phyloP scores from a whole-genome alignment of 2,329 filamentous ascomycete species.

The Diplocarpon rosae region DNA sequence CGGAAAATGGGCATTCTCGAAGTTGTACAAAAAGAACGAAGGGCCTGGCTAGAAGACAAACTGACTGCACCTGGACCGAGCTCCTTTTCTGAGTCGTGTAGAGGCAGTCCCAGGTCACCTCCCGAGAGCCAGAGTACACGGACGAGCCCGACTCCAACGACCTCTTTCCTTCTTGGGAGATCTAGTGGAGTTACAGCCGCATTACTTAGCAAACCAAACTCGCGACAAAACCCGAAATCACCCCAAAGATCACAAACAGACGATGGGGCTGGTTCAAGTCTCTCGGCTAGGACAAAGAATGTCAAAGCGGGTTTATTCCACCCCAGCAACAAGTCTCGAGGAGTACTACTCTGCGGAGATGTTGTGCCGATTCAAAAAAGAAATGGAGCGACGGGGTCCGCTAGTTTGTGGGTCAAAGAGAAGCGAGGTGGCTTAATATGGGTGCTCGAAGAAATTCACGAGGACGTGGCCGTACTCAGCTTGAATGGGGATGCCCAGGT shows the following conservation, averaged over 20 bases:
- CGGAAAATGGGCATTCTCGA: slow-evolving; percentile 91
- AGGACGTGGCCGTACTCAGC: slow-evolving; percentile 71
- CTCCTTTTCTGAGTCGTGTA: slow-evolving; percentile 21
- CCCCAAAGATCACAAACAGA: slow-evolving; percentile 52
- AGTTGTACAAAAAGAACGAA: slow-evolving; percentile 80
- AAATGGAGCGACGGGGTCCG: slow-evolving; percentile 82
- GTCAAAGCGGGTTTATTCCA: slow-evolving; percentile 44
- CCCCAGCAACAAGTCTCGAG: slow-evolving; percentile 65
- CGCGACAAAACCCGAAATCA: slow-evolving; percentile 40
- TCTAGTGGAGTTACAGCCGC: slow-evolving; percentile 69
- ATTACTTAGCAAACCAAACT: slow-evolving; percentile 62
- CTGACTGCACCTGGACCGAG: slow-evolving; percentile 53
- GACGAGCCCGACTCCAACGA: slow-evolving; percentile 26
- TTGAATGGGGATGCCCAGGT: slow-evolving; percentile 72
- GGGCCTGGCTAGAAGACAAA: slow-evolving; percentile 83
- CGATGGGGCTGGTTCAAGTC: slow-evolving; percentile 41
- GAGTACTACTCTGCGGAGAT: slow-evolving; percentile 87
- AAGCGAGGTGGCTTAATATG: slow-evolving; percentile 89
- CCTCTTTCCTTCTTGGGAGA: slow-evolving; percentile 56
- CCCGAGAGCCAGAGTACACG: slow-evolving; percentile 19
- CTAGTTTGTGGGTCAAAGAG: slow-evolving; percentile 97
- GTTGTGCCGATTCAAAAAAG: slow-evolving; percentile 97
- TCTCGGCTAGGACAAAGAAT: slow-evolving; percentile 31
- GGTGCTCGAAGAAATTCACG: slow-evolving; percentile 95
- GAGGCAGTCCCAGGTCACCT: slow-evolving; percentile 13